These are phyloP conservation scores for Backusella westeae DNA, from an alignment of 192 early-diverging fungal species.

Conservation along the genomic window DNA sequence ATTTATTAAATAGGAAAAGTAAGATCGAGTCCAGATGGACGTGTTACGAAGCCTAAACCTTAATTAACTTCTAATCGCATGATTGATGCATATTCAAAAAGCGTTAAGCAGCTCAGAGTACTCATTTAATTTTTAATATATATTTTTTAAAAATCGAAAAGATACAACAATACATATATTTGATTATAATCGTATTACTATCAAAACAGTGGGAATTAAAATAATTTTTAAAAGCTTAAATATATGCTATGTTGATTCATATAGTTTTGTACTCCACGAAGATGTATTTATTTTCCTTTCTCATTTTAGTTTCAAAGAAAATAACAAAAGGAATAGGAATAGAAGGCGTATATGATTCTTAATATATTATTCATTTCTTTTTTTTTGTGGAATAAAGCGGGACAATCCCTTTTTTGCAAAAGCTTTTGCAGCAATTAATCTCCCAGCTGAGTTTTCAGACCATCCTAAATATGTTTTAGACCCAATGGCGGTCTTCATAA, in stretches of 20 bases:
- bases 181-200: not conserved
- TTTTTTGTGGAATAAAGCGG: not conserved
- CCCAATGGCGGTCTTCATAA: not conserved
- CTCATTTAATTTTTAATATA: not conserved
- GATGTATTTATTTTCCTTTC: not conserved
- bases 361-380: not conserved
- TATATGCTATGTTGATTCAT: not conserved
- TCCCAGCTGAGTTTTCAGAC: not conserved
- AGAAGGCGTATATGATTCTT: not conserved
- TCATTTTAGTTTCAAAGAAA: not conserved
- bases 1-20: not conserved
- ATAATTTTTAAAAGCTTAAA: not conserved
- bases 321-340: not conserved
- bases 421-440: not conserved
- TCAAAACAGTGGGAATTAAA: not conserved
- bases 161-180: not conserved
- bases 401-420: not conserved
- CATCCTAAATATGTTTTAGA: not conserved
- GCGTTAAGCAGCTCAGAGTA: not conserved
- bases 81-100: not conserved
- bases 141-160: not conserved
- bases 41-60: not conserved
- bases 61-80: not conserved
- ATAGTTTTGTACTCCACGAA: not conserved
- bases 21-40: not conserved